Evolutionary conservation across 2,329 filamentous ascomycete species (phyloP), one percentile per base, ranked within the genome.

Genomic region (Pseudocercospora cruenta): DNA sequence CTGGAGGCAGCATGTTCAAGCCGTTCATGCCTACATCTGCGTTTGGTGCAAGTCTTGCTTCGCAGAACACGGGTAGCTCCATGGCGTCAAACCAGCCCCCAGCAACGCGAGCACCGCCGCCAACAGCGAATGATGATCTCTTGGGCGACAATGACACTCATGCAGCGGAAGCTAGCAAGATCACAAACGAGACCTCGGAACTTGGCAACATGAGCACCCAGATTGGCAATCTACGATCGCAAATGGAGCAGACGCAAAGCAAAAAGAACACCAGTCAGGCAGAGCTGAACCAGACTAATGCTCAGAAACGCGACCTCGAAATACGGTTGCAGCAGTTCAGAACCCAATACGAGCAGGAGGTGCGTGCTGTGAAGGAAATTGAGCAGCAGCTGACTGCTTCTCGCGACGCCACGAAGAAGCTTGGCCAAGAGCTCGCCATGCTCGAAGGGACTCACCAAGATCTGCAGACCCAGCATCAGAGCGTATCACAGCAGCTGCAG

Each of bases 131-230:
- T 67, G 93, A 97, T 73, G 95, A 98, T 78, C 85, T 98, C 7
- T 85, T 99, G n/a, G 92, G 92, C 16, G 94, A 97, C 72, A 90
- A 90, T 70, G 94, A 98, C 70, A 70, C 74, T 8, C 70, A 72
- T 58, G 91, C 91, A 1, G 93, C 96, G 74, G 88, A 94, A 63
- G 94, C 90, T 80, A 95, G 91, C 78, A 96, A 91, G 77, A 83
- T 98, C 26, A 95, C 91, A 0, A 90, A 89, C 70, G 95, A 99
- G 76, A 95, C 94, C 2, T 90, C 91, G 0, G 95, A 99, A 78
- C 85, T 99, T 65, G 95, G 94, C 60, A 98, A 99, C 76, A 85
- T 99, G 72, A 97, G 94, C 0, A 98, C 96, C 78, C 95, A 98
- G 78, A 93, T 99, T 70, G 90, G 93, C 33, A 94, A 91, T 2